These are phyloP conservation scores for Pythium volutum DNA, from an alignment of 352 stramenopile species.

Conservation along the genomic window DNA sequence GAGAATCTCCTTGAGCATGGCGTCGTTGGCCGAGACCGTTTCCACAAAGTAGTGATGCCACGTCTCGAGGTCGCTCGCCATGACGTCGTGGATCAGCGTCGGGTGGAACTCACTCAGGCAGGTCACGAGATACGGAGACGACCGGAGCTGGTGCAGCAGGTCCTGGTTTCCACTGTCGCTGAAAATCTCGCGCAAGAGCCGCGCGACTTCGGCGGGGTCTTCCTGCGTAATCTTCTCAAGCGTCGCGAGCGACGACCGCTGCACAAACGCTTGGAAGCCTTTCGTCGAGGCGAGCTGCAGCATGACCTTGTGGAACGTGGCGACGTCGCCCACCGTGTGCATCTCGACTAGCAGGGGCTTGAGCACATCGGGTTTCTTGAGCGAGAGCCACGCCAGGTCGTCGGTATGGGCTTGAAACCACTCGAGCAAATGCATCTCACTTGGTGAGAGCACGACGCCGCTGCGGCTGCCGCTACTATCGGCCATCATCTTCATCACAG, in stretches of 20 bases:
- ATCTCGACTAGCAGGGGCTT: constrained; percentile 68
- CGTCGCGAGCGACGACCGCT: constrained; percentile 41
- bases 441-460: background rate
- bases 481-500: background rate
- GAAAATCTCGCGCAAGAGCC: constrained; percentile 56
- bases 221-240: constrained; percentile 60
- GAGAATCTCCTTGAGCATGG: constrained; percentile 50
- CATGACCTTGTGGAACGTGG: constrained; percentile 63
- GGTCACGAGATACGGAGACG: constrained; percentile 50
- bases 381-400: constrained; percentile 48
- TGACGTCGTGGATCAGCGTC: constrained; percentile 58
- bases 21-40: constrained; percentile 44
- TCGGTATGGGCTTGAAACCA: constrained; percentile 58
- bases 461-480: background rate
- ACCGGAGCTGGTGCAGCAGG: constrained; percentile 47
- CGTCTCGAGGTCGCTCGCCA: constrained; percentile 52
- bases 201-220: constrained; percentile 46
- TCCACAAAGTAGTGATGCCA: constrained; percentile 73
- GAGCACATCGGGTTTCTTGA: constrained; percentile 52
- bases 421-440: constrained; percentile 36
- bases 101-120: constrained; percentile 65
- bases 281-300: constrained; percentile 53
- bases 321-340: constrained; percentile 43
- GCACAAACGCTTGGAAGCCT: constrained; percentile 60
- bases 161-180: constrained; percentile 37